A percentile compares a stretch with the other conserved stretches of the same genome.
Evolutionary conservation across 768 basidiomycete genomes (phyloP).

Genomic region (Rhizopogon sp.): DNA sequence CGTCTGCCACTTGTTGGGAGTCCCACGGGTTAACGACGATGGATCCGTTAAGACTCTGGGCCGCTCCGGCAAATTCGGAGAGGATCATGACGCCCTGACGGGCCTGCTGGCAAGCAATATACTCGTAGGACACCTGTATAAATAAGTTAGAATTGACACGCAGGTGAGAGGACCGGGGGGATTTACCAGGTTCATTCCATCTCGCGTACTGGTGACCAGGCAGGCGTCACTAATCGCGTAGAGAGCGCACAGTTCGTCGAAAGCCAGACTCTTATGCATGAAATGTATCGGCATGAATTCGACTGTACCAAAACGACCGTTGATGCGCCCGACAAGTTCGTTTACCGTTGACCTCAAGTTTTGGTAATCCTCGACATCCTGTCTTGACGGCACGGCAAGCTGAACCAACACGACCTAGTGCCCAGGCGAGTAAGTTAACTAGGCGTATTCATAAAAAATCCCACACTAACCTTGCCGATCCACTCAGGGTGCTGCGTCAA

Average conservation of each 20-base stretch:
- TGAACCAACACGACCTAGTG: constrained; percentile 88
- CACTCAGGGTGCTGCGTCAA: constrained; percentile 97
- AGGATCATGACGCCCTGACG: constrained; percentile 96
- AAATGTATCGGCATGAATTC: constrained; percentile 99
- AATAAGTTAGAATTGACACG: constrained; percentile 3
- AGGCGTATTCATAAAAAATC: neutral
- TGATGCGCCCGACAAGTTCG: constrained; percentile 97
- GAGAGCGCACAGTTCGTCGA: constrained; percentile 96
- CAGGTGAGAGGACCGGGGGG: constrained; percentile 3
- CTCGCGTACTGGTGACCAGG: constrained; percentile 89
- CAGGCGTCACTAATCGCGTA: constrained; percentile 97
- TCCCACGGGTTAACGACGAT: constrained; percentile 99
- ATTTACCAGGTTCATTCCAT: constrained; percentile 97
- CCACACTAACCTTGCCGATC: constrained; percentile 79
- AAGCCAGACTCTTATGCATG: constrained; percentile 92
- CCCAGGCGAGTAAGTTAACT: constrained; percentile 2
- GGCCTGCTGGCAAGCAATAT: constrained; percentile 91
- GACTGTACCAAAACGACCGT: constrained; percentile 97
- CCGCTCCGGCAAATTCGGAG: constrained; percentile 97
- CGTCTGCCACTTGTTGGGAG: constrained; percentile 95
- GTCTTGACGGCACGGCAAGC: constrained; percentile 93
- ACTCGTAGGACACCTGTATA: constrained; percentile 92
- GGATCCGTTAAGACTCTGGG: constrained; percentile 91
- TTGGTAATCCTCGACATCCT: constrained; percentile 99
- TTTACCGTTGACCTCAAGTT: constrained; percentile 94